phyloP scores from a whole-genome alignment of 83 land plant genomes.

The Picea engelmannii region DNA sequence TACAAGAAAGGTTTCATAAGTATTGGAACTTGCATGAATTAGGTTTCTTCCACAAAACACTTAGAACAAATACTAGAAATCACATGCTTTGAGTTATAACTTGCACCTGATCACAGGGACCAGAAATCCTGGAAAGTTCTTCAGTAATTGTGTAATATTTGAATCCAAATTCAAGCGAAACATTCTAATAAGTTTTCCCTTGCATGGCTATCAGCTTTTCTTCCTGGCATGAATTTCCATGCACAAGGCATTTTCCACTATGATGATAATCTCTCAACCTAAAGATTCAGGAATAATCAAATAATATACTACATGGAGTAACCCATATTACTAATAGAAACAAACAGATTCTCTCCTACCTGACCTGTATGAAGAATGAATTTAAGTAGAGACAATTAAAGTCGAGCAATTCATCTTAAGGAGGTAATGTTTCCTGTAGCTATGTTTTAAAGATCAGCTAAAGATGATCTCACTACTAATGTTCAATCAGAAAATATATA shows the following conservation, averaged over 20 bases:
- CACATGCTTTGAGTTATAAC: neutral
- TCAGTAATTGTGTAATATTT: neutral
- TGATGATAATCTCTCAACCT: neutral
- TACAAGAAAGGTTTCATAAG: neutral
- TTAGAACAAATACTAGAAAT: neutral
- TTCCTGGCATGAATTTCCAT: neutral
- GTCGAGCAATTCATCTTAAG: neutral
- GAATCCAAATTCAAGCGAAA: neutral
- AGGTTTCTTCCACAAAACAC: neutral
- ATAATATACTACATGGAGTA: neutral
- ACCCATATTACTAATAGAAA: neutral
- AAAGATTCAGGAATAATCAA: neutral
- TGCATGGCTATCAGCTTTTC: neutral
- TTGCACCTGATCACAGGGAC: neutral
- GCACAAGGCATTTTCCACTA: neutral
- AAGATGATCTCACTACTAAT: neutral
- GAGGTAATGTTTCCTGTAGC: neutral
- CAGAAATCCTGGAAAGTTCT: neutral
- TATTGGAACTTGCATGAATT: neutral
- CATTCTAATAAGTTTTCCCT: neutral
- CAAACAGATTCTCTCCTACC: neutral
- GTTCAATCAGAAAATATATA: neutral
- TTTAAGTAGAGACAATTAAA: neutral
- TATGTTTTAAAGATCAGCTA: conserved; percentile 5
- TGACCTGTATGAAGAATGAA: neutral